Percentiles rank a stretch among this genome's conserved stretches.
phyloP scores from a whole-genome alignment of 345 rosid species.

The Eucalyptus rudis region DNA sequence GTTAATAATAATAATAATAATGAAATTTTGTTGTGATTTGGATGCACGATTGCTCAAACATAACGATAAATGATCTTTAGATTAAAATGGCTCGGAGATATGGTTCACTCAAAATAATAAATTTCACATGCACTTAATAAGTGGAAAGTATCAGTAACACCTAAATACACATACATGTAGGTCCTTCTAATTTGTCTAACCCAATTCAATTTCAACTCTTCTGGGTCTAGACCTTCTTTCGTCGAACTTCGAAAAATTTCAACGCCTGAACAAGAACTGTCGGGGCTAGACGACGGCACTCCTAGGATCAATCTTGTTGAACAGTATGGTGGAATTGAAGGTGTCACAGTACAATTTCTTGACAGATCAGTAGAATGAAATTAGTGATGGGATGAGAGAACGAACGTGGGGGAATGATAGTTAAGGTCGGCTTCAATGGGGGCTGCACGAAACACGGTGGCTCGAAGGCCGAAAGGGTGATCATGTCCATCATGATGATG shows the following conservation, averaged over 20 bases:
- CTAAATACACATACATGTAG: background rate
- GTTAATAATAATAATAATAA: background rate
- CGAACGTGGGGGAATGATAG: slow-evolving; percentile 4
- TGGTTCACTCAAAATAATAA: background rate
- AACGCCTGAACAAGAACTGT: background rate
- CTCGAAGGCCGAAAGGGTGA: background rate
- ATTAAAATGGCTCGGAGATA: background rate
- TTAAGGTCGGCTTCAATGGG: background rate
- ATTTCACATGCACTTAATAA: background rate
- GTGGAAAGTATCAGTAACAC: background rate
- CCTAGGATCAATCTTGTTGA: background rate
- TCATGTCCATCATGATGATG: background rate
- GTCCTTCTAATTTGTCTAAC: background rate
- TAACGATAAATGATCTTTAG: background rate
- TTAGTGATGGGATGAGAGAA: background rate
- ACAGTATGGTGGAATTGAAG: background rate
- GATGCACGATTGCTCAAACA: background rate
- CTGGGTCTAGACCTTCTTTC: background rate
- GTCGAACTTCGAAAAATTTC: background rate
- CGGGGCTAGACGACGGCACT: background rate
- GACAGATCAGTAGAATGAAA: background rate
- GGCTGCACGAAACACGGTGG: slow-evolving; percentile 25
- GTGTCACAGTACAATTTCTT: background rate
- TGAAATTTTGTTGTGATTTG: background rate
- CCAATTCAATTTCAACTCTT: background rate